Base-by-base conservation (phyloP, 192 early-diverging fungal genomes). In the Entomortierella chlamydospora region DNA sequence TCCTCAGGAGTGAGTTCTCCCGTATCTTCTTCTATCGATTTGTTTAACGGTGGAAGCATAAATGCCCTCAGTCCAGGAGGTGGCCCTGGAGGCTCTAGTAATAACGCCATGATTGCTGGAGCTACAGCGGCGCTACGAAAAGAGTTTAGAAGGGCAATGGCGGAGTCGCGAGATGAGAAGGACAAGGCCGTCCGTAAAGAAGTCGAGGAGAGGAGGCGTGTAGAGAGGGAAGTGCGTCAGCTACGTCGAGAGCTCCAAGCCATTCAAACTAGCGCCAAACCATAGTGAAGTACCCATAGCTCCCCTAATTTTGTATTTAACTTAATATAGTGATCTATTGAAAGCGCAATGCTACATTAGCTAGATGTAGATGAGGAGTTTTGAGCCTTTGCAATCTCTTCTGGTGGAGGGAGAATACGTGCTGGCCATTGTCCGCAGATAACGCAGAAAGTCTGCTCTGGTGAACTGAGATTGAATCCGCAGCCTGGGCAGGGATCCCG, bases 371-470 rank as follows among this genome's bases (percentile, higher is more conserved):
- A 41, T 59, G 33, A 28, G 22, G 29, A 13, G 15, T 2, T n/a
- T 8, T 4, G 22, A 18, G 50, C 30, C 18, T 64, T 64, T 26
- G 61, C 73, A 30, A 69, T 57, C 66, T 70, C 63, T 33, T 79
- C 76, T 51, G 76, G 68, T 1, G 76, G 76, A 6, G 76, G 76
- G 10, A 79, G 61, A 5, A 66, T 29, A 8, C 76, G 74, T 0
- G 87, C 88, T 3, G 90, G 91, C 83, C 88, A 93, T 54, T 82
- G 79, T 6, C 91, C 90, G 58, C 91, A 93, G 9, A 87, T 85
- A 6, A 82, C 81, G 72, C 91, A 93, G 61, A 91, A 91, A 49
- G 72, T 88, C 55, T 86, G 79, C 12, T 87, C 86, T 22, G 70
- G 62, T 12, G 83, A 72, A 11, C 82, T 72, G 41, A 93, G 66